phyloP scores from a whole-genome alignment of 148 eudicot species.

The Salicornia ramosissima region DNA sequence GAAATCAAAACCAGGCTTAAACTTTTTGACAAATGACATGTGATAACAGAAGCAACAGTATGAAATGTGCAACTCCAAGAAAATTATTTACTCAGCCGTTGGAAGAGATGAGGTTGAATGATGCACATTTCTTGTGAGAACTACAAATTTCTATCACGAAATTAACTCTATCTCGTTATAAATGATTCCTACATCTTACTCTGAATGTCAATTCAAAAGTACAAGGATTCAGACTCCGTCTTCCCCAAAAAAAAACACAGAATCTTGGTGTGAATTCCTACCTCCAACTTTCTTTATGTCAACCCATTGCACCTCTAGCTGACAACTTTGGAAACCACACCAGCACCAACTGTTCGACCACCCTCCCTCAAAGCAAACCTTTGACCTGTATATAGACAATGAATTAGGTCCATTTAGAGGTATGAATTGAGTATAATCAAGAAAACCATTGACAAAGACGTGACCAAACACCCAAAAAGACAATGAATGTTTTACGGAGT shows the following conservation, averaged over 20 bases:
- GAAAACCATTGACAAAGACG: background rate
- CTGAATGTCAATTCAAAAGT: constrained; percentile 18
- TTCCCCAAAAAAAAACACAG: constrained; percentile 14
- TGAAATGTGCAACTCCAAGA: constrained; percentile 6
- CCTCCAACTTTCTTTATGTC: constrained; percentile 11
- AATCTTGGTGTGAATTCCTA: constrained; percentile 9
- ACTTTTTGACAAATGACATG: too few species aligned
- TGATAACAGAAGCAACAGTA: background rate
- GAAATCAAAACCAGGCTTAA: too few species aligned
- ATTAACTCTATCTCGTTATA: background rate
- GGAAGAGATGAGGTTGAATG: constrained; percentile 3
- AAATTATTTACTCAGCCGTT: constrained; percentile 25
- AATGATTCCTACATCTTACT: constrained; percentile 20
- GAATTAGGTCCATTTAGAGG: background rate
- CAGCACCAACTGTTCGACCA: constrained; percentile 82
- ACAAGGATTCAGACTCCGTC: constrained; percentile 15
- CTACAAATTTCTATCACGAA: constrained; percentile 17
- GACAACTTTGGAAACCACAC: constrained; percentile 78
- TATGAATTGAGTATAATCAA: background rate
- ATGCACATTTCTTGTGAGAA: constrained; percentile 18
- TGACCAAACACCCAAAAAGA: too few species aligned
- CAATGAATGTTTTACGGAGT: too few species aligned
- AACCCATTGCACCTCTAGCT: constrained; percentile 14
- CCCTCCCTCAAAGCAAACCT: constrained; percentile 93
- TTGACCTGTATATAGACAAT: constrained; percentile 55